Conservation (phyloP, 2,329 filamentous ascomycete species). For the Sporothrix pseudoabietina region DNA sequence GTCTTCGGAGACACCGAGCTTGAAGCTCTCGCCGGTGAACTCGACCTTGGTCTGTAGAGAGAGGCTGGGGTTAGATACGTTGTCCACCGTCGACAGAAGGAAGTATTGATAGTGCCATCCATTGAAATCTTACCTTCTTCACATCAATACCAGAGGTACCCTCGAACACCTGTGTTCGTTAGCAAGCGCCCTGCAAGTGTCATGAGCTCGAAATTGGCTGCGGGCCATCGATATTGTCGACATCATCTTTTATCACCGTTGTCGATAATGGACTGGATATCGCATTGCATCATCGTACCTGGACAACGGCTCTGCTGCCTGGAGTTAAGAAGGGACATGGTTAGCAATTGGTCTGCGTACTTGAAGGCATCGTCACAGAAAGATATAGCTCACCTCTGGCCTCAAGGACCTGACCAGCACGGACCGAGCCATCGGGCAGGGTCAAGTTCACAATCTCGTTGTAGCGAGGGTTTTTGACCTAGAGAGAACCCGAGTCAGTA, state of each 20-base stretch:
- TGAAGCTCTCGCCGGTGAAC: slow-evolving; percentile 94
- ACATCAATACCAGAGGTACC: slow-evolving; percentile 97
- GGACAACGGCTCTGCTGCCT: slow-evolving; percentile 94
- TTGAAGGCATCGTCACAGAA: background rate
- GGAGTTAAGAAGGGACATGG: background rate
- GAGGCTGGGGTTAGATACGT: background rate
- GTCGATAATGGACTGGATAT: background rate
- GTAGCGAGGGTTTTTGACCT: slow-evolving; percentile 97
- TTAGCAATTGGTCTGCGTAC: slow-evolving; percentile 18
- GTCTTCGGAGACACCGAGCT: slow-evolving; percentile 98
- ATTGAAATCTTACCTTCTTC: slow-evolving; percentile 73
- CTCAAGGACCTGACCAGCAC: slow-evolving; percentile 94
- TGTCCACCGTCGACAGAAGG: background rate
- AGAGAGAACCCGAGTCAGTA: slow-evolving; percentile 28
- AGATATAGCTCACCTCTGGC: slow-evolving; percentile 71
- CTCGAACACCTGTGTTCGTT: slow-evolving; percentile 78
- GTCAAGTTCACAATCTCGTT: slow-evolving; percentile 98
- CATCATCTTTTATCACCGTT: background rate
- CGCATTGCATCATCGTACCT: slow-evolving; percentile 59
- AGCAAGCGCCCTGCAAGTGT: slow-evolving; percentile 35
- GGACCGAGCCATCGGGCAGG: slow-evolving; percentile 89
- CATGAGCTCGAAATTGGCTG: background rate
- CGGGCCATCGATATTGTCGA: background rate
- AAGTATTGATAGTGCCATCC: background rate
- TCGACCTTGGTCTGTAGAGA: slow-evolving; percentile 84